A percentile compares a stretch with the other conserved stretches of the same genome.
These are phyloP conservation scores for Azolla pinnata DNA, from an alignment of 75 land plant genomes.

Conservation along the genomic window DNA sequence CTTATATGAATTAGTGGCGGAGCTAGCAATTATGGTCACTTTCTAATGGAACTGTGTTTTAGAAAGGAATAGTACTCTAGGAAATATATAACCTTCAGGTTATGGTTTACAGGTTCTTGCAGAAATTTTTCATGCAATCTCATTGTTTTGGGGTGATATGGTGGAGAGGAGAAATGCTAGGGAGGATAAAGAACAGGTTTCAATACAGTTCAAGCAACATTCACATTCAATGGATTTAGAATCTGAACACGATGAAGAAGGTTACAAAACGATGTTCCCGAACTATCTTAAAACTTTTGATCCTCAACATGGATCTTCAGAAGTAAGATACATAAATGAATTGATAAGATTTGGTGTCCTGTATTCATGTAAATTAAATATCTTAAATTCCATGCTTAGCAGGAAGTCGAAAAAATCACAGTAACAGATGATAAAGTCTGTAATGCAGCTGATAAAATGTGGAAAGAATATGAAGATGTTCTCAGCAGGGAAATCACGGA, in stretches of 20 bases:
- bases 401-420: too few species aligned
- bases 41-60: not conserved
- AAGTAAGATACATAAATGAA: too few species aligned
- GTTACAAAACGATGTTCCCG: not conserved
- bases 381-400: too few species aligned
- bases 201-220: conserved; percentile 1
- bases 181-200: not conserved
- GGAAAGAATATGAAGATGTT: not conserved
- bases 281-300: not conserved
- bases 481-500: not conserved
- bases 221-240: not conserved
- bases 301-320: too few species aligned
- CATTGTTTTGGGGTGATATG: not conserved
- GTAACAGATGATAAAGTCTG: too few species aligned
- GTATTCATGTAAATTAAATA: too few species aligned
- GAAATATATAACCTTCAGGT: too few species aligned
- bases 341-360: too few species aligned
- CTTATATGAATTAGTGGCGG: too few species aligned
- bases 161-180: not conserved
- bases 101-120: not conserved
- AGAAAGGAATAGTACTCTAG: too few species aligned
- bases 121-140: not conserved
- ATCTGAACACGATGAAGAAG: not conserved
- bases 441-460: not conserved
- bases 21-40: too few species aligned